Conservation (phyloP, 2,329 filamentous ascomycete species). For the Calonectria hongkongensis region DNA sequence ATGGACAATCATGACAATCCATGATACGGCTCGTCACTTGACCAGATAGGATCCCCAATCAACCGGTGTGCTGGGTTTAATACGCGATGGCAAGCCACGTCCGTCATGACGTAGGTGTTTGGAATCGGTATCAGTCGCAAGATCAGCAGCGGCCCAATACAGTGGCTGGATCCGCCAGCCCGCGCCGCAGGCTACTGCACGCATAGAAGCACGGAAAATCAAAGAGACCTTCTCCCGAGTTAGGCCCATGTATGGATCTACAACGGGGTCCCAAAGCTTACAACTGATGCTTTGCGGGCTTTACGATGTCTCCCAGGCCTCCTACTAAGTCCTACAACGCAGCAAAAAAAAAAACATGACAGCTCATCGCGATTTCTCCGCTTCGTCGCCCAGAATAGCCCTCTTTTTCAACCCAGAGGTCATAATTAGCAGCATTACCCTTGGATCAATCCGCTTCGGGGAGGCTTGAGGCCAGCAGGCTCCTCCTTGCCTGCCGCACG, state of each 20-base stretch:
- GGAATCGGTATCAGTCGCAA: neutral
- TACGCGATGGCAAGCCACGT: constrained; percentile 19
- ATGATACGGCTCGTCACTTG: neutral
- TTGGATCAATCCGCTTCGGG: constrained; percentile 14
- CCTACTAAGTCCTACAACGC: constrained; percentile 1
- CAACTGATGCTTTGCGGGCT: constrained; percentile 15
- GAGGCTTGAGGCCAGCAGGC: constrained; percentile 21
- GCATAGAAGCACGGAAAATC: constrained; percentile 23
- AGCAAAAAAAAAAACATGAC: constrained; percentile 4
- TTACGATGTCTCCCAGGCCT: constrained; percentile 6
- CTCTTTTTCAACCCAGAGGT: constrained; percentile 23
- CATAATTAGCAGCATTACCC: constrained; percentile 26
- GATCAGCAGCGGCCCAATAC: constrained; percentile 3
- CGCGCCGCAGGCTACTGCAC: constrained; percentile 18
- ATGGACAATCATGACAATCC: neutral
- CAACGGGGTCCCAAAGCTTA: neutral
- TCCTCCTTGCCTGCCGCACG: constrained; percentile 19
- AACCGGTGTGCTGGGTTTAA: neutral
- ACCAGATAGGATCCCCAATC: neutral
- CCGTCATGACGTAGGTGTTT: constrained; percentile 14
- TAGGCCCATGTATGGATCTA: constrained; percentile 13
- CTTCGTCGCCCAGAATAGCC: constrained; percentile 11
- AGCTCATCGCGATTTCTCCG: constrained; percentile 21
- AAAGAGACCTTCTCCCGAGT: constrained; percentile 6
- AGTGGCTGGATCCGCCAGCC: neutral